phyloP scores from a whole-genome alignment of 2,329 filamentous ascomycete species.

The Paecilomyces sp. region DNA sequence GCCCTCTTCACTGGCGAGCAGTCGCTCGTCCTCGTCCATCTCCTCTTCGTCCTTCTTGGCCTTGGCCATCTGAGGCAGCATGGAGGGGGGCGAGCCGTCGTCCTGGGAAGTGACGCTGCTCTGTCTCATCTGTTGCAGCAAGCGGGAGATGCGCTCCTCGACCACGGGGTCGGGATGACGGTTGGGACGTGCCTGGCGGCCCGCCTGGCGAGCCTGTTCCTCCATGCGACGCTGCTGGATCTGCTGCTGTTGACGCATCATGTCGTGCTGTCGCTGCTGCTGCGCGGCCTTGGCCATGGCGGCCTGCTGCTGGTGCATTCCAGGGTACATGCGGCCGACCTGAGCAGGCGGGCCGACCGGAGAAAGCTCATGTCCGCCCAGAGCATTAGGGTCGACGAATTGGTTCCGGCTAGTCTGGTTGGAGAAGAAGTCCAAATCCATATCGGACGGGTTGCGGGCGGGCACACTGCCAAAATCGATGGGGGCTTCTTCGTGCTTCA shows the following conservation, averaged over 20 bases:
- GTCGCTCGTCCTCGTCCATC: conserved; percentile 95
- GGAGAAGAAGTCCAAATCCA: conserved; percentile 54
- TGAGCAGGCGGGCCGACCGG: conserved; percentile 45
- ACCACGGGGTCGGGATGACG: conserved; percentile 58
- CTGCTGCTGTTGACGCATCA: conserved; percentile 53
- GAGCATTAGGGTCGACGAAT: conserved; percentile 67
- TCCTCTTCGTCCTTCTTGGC: conserved; percentile 92
- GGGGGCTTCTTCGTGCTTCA: conserved; percentile 28
- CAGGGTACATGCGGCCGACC: conserved; percentile 76
- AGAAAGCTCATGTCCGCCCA: conserved; percentile 56
- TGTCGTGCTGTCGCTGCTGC: conserved; percentile 55
- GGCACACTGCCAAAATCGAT: conserved; percentile 68
- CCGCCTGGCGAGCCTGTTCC: conserved; percentile 19
- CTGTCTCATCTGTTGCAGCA: conserved; percentile 86
- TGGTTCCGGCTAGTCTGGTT: conserved; percentile 33
- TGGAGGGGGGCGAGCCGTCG: conserved; percentile 31
- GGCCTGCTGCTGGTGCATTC: conserved; percentile 85
- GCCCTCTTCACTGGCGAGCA: conserved; percentile 92
- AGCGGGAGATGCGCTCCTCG: conserved; percentile 88
- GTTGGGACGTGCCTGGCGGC: conserved; percentile 22
- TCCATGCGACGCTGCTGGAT: conserved; percentile 17
- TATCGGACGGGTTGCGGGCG: conserved; percentile 47
- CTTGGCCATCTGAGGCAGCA: conserved; percentile 62
- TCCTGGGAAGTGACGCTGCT: conserved; percentile 54
- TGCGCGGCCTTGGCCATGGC: conserved; percentile 68